Evolutionary conservation across 257 asterid genomes (phyloP).

Genomic region (Solanum phureja): DNA sequence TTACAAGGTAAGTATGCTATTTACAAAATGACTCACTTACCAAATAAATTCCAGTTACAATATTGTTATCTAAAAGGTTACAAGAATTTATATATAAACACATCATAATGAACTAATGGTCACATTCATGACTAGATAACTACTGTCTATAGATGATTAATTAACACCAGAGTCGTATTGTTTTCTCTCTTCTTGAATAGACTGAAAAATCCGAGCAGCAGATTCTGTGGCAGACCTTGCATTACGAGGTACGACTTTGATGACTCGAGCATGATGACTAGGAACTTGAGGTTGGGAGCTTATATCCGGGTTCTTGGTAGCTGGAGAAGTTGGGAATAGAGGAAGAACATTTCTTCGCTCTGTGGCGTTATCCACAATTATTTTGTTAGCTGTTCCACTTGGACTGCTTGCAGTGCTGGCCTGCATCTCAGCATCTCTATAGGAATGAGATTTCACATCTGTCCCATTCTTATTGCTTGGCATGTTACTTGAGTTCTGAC

Average conservation of each 20-base stretch:
- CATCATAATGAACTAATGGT: background rate
- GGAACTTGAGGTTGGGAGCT: constrained; percentile 4
- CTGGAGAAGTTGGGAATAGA: constrained; percentile 40
- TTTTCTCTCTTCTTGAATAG: constrained; percentile 76
- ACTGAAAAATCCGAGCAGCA: constrained; percentile 69
- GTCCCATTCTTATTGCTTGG: constrained; percentile 19
- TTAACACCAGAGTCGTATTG: constrained; percentile 25
- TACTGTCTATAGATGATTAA: background rate
- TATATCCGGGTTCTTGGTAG: background rate
- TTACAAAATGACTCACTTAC: background rate
- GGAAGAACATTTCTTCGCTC: constrained; percentile 35
- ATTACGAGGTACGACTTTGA: constrained; percentile 72
- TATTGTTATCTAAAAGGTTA: background rate
- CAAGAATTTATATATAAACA: background rate
- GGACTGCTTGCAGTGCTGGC: constrained; percentile 58
- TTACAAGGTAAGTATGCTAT: too few species aligned
- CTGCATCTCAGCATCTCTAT: constrained; percentile 39
- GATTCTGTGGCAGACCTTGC: constrained; percentile 64
- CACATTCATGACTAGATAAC: background rate
- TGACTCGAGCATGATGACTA: constrained; percentile 27
- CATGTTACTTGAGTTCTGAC: constrained; percentile 5
- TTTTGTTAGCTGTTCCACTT: constrained; percentile 16
- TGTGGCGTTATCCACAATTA: background rate
- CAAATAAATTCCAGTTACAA: too few species aligned
- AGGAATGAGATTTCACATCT: background rate